Conservation (phyloP, 352 stramenopile species). For the Globisporangium radiosum region DNA sequence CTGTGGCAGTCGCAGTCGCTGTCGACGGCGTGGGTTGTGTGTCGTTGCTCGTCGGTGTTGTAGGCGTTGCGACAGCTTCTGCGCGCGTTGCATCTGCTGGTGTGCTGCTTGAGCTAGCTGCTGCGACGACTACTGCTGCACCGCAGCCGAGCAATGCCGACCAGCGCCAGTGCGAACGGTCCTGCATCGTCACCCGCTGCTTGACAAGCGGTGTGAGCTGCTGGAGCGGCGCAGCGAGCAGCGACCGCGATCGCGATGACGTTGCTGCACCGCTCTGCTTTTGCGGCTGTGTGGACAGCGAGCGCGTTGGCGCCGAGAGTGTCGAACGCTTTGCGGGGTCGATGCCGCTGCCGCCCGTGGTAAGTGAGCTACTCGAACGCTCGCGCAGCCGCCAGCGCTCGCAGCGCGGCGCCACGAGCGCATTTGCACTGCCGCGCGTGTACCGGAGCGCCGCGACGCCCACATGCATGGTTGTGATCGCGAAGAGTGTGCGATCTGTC, state of each 20-base stretch:
- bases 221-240: not conserved
- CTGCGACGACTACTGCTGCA: not conserved
- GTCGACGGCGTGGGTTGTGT: no score
- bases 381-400: constrained; percentile 3
- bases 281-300: not conserved
- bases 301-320: not conserved
- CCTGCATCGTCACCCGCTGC: not conserved
- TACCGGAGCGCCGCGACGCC: constrained; percentile 4
- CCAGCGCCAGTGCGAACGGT: not conserved
- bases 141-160: constrained; percentile 2
- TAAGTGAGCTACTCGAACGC: not conserved
- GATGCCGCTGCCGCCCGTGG: not conserved
- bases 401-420: constrained; percentile 2
- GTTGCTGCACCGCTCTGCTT: no score
- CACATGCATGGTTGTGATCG: constrained; percentile 4
- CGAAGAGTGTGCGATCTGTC: no score
- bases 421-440: not conserved
- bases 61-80: not conserved
- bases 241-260: not conserved
- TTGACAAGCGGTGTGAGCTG: not conserved
- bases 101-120: not conserved
- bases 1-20: not conserved
- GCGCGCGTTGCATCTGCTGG: not conserved
- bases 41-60: not conserved
- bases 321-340: not conserved